Evolutionary conservation across 371 early-diverging fungal genomes (phyloP).

Genomic region (Parasitella parasitica): DNA sequence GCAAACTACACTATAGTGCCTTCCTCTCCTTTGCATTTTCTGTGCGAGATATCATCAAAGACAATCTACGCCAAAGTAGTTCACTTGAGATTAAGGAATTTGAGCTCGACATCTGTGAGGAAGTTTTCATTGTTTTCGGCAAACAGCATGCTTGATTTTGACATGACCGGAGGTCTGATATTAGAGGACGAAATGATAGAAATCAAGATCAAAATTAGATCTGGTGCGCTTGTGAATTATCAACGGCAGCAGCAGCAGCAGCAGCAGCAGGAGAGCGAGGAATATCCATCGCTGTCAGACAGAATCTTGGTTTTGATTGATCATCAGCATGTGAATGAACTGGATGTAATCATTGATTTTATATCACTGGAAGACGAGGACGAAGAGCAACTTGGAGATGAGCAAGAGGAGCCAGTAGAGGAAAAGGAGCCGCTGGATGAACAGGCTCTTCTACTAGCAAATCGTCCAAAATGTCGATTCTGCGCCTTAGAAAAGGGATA

Average conservation of each 20-base stretch:
- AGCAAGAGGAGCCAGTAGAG: background rate
- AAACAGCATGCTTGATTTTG: constrained; percentile 9
- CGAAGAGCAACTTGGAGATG: background rate
- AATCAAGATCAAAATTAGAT: constrained; percentile 3
- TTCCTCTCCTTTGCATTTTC: constrained; percentile 3
- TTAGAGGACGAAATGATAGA: constrained; percentile 7
- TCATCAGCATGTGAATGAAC: background rate
- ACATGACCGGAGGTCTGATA: constrained; percentile 6
- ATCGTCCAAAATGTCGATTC: constrained; percentile 16
- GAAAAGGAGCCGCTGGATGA: background rate
- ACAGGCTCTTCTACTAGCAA: background rate
- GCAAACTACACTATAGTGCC: background rate
- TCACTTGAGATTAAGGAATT: constrained; percentile 8
- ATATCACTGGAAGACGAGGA: constrained; percentile 1
- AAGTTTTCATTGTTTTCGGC: constrained; percentile 7
- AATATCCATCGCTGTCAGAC: constrained; percentile 2
- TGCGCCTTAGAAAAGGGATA: constrained; percentile 23
- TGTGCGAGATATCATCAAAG: constrained; percentile 7
- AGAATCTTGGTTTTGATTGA: constrained; percentile 13
- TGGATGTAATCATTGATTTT: constrained; percentile 3
- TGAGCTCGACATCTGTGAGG: background rate
- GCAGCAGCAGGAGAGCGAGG: background rate
- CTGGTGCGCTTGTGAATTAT: background rate
- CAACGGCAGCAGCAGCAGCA: no score
- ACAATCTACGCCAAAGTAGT: constrained; percentile 14